Evolutionary conservation across 2,329 filamentous ascomycete genomes (phyloP).

Genomic region (Chaetomium globosum): DNA sequence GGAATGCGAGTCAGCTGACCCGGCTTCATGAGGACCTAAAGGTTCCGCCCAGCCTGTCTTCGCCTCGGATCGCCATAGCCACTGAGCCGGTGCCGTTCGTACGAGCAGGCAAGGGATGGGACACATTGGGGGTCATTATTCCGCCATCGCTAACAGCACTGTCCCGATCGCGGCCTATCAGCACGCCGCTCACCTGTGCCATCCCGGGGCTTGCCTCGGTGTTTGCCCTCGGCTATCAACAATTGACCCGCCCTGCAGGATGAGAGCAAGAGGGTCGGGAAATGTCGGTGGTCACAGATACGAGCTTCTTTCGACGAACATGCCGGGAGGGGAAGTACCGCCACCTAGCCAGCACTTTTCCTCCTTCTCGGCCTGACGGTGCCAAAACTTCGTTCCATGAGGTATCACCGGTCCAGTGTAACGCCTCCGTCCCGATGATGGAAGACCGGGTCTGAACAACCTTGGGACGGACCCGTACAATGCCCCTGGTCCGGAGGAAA

Average conservation of each 20-base stretch:
- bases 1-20: conserved; percentile 31
- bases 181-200: conserved; percentile 26
- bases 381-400: neutral
- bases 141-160: neutral
- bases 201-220: conserved; percentile 11
- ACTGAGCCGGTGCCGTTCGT: neutral
- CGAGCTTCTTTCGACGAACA: neutral
- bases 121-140: neutral
- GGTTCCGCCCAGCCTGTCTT: neutral
- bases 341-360: neutral
- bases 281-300: conserved; percentile 15
- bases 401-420: neutral
- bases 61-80: neutral
- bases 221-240: conserved; percentile 9
- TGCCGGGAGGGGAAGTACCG: neutral
- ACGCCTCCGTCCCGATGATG: neutral
- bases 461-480: neutral
- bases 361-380: neutral
- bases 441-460: neutral
- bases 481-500: conserved; percentile 1
- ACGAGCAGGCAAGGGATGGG: neutral
- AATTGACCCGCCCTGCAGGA: conserved; percentile 11
- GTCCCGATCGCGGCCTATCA: neutral
- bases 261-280: conserved; percentile 18
- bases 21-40: conserved; percentile 4